Percentiles rank a stretch among this genome's conserved stretches.
These are phyloP conservation scores for Metschnikowia colocasiae DNA, from an alignment of 805 yeast species.

Conservation along the genomic window DNA sequence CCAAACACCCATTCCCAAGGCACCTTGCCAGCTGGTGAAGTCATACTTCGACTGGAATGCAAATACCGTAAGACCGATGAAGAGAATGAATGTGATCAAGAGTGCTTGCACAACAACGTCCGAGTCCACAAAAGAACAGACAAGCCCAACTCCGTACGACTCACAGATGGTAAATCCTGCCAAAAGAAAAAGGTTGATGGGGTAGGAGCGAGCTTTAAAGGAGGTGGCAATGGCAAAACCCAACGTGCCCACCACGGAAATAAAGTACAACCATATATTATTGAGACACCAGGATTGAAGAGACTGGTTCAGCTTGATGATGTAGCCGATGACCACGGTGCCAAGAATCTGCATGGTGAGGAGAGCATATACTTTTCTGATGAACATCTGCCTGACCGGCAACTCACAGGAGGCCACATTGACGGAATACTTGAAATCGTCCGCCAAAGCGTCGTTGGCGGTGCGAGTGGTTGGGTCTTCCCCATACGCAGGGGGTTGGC, in stretches of 20 bases:
- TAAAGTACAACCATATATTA: slow-evolving; percentile 56
- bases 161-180: slow-evolving; percentile 71
- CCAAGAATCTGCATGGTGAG: slow-evolving; percentile 59
- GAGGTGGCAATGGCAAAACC: slow-evolving; percentile 63
- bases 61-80: slow-evolving; percentile 71
- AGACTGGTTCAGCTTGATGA: slow-evolving; percentile 43
- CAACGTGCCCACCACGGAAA: slow-evolving; percentile 56
- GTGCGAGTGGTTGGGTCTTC: slow-evolving; percentile 15
- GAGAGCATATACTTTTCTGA: slow-evolving; percentile 75
- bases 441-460: slow-evolving; percentile 24
- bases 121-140: slow-evolving; percentile 60
- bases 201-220: slow-evolving; percentile 63
- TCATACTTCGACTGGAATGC: slow-evolving; percentile 79
- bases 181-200: slow-evolving; percentile 58
- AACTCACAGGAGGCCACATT: slow-evolving; percentile 75
- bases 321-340: slow-evolving; percentile 56
- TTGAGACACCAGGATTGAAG: slow-evolving; percentile 52
- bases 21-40: slow-evolving; percentile 64
- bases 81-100: slow-evolving; percentile 62
- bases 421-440: slow-evolving; percentile 80
- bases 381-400: slow-evolving; percentile 68
- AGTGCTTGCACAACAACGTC: slow-evolving; percentile 67
- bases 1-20: slow-evolving; percentile 53
- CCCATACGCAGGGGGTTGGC: slow-evolving; percentile 16
- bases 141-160: slow-evolving; percentile 66